Conservation (phyloP, 495 filamentous ascomycete genomes). For the Penicillium fimorum region DNA sequence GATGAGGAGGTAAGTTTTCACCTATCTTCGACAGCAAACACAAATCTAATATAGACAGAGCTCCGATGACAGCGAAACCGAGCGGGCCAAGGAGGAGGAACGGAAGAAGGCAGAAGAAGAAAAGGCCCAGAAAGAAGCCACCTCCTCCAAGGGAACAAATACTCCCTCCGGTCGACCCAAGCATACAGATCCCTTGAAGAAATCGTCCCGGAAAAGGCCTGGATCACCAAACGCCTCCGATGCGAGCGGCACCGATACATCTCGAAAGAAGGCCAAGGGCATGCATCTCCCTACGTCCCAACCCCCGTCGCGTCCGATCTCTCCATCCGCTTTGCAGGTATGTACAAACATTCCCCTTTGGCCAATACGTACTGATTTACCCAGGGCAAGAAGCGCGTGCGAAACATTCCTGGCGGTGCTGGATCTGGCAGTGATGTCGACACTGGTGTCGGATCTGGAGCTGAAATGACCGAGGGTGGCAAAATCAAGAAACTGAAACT, state of each 20-base stretch:
- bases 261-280: conserved; percentile 85
- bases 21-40: too few relatives aligned
- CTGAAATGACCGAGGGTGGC: conserved; percentile 69
- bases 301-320: conserved; percentile 55
- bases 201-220: conserved; percentile 70
- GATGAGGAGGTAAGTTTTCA: conserved; percentile 44
- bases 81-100: conserved; percentile 66
- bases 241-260: conserved; percentile 84
- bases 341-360: conserved; percentile 9
- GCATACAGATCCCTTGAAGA: conserved; percentile 55
- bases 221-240: conserved; percentile 87
- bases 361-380: conserved; percentile 14
- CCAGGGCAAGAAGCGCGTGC: conserved; percentile 48
- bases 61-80: conserved; percentile 47
- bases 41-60: conserved; percentile 26
- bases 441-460: conserved; percentile 60
- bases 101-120: conserved; percentile 67
- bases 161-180: conserved; percentile 67
- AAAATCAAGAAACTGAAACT: conserved; percentile 70
- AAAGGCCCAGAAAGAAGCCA: conserved; percentile 50
- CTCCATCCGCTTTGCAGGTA: conserved; percentile 42
- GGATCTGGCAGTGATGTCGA: conserved; percentile 81
- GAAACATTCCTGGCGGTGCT: conserved; percentile 41
- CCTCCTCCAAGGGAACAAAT: conserved; percentile 65
- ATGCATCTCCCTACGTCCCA: conserved; percentile 56